These are phyloP conservation scores for Cryptococcus sp. DNA, from an alignment of 1,284 basidiomycete species.

Conservation along the genomic window DNA sequence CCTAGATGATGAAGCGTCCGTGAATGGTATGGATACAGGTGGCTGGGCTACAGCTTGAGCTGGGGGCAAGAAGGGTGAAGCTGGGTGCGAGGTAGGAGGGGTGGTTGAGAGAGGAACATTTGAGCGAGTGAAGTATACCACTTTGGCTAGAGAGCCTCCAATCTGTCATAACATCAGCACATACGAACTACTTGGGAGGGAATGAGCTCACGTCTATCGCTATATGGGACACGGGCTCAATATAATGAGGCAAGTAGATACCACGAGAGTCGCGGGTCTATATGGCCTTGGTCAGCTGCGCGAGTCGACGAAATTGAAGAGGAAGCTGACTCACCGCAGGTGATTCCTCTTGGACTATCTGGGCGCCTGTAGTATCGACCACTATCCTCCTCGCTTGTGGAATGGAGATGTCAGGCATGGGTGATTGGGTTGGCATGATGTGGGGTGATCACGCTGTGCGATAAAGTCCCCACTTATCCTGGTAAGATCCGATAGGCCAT, in stretches of 20 bases:
- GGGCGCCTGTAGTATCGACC: slow-evolving; percentile 63
- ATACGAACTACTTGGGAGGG: neutral
- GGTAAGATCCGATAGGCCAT: slow-evolving; percentile 6
- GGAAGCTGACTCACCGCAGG: slow-evolving; percentile 67
- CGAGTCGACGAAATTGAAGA: too few relatives aligned
- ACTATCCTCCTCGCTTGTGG: slow-evolving; percentile 51
- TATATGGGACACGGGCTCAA: slow-evolving; percentile 94
- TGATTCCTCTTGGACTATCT: slow-evolving; percentile 86
- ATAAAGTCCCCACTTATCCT: too few relatives aligned
- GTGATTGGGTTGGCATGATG: slow-evolving; percentile 14
- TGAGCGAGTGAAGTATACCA: slow-evolving; percentile 96
- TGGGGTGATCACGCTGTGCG: neutral
- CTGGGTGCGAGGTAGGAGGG: slow-evolving; percentile 45
- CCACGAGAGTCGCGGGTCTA: slow-evolving; percentile 89
- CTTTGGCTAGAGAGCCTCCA: slow-evolving; percentile 95
- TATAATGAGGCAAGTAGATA: slow-evolving; percentile 93
- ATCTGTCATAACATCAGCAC: slow-evolving; percentile 62
- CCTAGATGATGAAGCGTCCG: slow-evolving; percentile 14
- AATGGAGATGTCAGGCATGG: slow-evolving; percentile 48
- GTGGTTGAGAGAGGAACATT: slow-evolving; percentile 53
- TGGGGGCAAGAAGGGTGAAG: slow-evolving; percentile 44
- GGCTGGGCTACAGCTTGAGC: slow-evolving; percentile 38
- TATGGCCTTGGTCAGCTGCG: neutral
- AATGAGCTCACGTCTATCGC: slow-evolving; percentile 81
- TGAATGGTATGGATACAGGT: slow-evolving; percentile 33